phyloP scores from a whole-genome alignment of 768 basidiomycete genomes.

The Boletus tomentosulus region DNA sequence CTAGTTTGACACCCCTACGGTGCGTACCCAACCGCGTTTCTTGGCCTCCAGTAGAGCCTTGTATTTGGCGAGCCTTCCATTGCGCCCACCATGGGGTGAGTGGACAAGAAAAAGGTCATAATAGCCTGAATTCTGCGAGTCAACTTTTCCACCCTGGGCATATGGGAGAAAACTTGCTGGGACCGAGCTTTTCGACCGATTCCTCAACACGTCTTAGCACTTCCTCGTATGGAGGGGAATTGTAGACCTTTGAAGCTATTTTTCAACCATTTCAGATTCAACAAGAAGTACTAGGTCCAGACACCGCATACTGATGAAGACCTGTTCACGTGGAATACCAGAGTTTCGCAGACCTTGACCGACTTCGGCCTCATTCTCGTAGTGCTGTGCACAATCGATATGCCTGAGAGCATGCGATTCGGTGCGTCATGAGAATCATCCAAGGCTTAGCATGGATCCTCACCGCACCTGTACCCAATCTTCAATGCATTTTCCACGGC shows the following conservation, averaged over 20 bases:
- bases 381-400: conserved; percentile 24
- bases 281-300: neutral
- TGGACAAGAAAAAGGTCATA: conserved; percentile 49
- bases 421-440: neutral
- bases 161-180: conserved; percentile 5
- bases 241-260: conserved; percentile 22
- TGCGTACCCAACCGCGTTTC: conserved; percentile 34
- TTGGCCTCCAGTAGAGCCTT: conserved; percentile 35
- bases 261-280: neutral
- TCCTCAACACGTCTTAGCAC: conserved; percentile 13
- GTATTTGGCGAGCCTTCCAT: conserved; percentile 38
- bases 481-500: conserved; percentile 21
- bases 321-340: conserved; percentile 23
- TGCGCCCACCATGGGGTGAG: conserved; percentile 37
- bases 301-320: conserved; percentile 27
- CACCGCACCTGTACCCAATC: conserved; percentile 24
- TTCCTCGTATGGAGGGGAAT: conserved; percentile 12
- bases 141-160: neutral
- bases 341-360: conserved; percentile 23
- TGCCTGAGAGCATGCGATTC: conserved; percentile 14
- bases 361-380: conserved; percentile 25
- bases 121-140: conserved; percentile 29
- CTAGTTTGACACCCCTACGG: conserved; percentile 49
- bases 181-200: conserved; percentile 24
- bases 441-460: neutral